A percentile compares a stretch with the other conserved stretches of the same genome.
These are phyloP conservation scores for Saccharomycopsis lassenensis DNA, from an alignment of 805 yeast species.

Conservation along the genomic window DNA sequence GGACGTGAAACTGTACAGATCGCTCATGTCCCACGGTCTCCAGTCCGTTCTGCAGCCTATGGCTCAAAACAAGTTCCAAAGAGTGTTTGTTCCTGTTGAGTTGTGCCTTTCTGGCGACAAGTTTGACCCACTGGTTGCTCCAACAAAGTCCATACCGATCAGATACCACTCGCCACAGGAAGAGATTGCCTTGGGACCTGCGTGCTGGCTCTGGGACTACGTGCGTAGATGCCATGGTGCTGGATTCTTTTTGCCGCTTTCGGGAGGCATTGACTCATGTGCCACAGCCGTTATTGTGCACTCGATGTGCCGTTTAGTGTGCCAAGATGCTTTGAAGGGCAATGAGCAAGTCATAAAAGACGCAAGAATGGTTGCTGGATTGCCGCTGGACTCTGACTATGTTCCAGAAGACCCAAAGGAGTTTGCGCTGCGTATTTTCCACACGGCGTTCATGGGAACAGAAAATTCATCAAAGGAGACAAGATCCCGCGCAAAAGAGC, in stretches of 20 bases:
- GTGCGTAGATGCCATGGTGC: conserved; percentile 81
- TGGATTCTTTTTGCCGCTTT: conserved; percentile 85
- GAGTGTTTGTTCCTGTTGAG: conserved; percentile 53
- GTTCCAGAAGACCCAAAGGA: conserved; percentile 67
- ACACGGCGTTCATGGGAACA: conserved; percentile 94
- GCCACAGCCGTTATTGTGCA: conserved; percentile 93
- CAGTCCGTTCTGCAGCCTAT: conserved; percentile 40
- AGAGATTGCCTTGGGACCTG: conserved; percentile 96
- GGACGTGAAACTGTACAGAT: conserved; percentile 77
- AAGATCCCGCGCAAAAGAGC: conserved; percentile 63
- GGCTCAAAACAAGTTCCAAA: conserved; percentile 26
- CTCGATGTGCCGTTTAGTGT: conserved; percentile 86
- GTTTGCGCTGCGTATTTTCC: conserved; percentile 65
- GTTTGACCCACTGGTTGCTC: conserved; percentile 51
- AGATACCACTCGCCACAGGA: conserved; percentile 79
- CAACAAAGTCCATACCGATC: conserved; percentile 41
- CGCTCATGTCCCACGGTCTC: conserved; percentile 59
- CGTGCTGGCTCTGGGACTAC: conserved; percentile 99
- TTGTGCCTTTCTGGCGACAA: conserved; percentile 48
- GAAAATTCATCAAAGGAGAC: conserved; percentile 86
- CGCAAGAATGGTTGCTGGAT: conserved; percentile 55
- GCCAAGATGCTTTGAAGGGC: conserved; percentile 54
- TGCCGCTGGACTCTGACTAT: conserved; percentile 37
- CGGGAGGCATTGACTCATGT: conserved; percentile 98
- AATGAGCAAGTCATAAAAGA: conserved; percentile 69